Base-by-base conservation (phyloP, 2,329 filamentous ascomycete genomes). In the Corinectria fuckeliana region DNA sequence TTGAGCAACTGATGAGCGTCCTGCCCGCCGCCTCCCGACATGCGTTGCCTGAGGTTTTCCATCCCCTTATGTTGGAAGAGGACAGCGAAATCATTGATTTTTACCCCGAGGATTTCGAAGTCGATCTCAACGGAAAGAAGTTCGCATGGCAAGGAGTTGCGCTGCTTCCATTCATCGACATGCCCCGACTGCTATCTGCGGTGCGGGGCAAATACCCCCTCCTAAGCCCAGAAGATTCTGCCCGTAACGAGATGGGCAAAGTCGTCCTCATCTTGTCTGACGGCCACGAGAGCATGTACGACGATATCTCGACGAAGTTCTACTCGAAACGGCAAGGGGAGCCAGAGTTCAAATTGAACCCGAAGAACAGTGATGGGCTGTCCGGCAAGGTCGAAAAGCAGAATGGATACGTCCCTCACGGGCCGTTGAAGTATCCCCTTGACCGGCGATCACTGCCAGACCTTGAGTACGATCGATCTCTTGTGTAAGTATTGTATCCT, bases 1-100 rank as follows among this genome's bases (percentile, higher is more conserved):
- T 97, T 72, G 95, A 99, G 77, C 95, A 99, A 76, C 82, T 99
- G 49, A 99, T 99, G 95, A 96, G 95, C 69, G 95, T 99, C 50
- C 84, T 99, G 71, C 95, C 95, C 14, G 93, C 95, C 4, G 92
- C 91, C 3, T 98, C 94, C 11, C 92, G 93, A 55, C 93, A 97
- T 75, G 91, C 94, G 14, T 88, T 99, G 45, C 95, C 95, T 0
- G 84, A 90, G 58, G 85, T 91, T 2, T 99, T 98, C 79, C 93
- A 97, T 72, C 84, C 89, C 55, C 83, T 99, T 16, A 99, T 99
- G 95, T 90, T 89, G 23, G 83, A 96, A 9, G 83, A 90, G 13
- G 88, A 96, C 44, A 97, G 93, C 71, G 88, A 93, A 47, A 98
- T 99, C 69, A 92, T 97, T 65, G 94, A 99, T 74, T 99, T 99